phyloP scores from a whole-genome alignment of 805 yeast species.

The Trichomonascus vanleenenianus region DNA sequence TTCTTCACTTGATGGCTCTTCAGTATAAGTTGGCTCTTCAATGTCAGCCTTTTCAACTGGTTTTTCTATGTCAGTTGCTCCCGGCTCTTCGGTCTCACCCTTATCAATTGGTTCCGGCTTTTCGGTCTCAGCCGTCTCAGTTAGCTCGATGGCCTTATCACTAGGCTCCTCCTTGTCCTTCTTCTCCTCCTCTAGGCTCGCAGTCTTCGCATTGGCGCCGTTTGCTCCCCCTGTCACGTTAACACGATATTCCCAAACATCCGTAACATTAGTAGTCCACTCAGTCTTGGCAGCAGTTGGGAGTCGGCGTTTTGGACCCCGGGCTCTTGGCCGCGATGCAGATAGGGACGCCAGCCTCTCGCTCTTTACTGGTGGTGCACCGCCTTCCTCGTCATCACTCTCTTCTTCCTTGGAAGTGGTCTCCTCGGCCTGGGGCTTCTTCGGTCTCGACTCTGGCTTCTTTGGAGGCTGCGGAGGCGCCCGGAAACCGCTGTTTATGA shows the following conservation, averaged over 20 bases:
- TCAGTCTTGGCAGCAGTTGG: conserved; percentile 18
- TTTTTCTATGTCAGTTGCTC: too few relatives aligned
- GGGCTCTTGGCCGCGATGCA: conserved; percentile 17
- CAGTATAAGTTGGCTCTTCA: too few relatives aligned
- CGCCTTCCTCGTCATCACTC: neutral
- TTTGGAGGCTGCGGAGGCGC: conserved; percentile 17
- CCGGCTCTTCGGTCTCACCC: too few relatives aligned
- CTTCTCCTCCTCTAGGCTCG: too few relatives aligned
- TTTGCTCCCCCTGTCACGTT: too few relatives aligned
- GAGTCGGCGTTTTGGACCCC: conserved; percentile 26
- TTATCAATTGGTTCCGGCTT: too few relatives aligned
- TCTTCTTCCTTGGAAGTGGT: neutral
- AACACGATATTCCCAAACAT: neutral
- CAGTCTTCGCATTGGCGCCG: too few relatives aligned
- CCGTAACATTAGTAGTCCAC: conserved; percentile 1
- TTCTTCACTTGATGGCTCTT: too few relatives aligned
- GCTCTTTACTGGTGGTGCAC: neutral
- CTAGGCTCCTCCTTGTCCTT: too few relatives aligned
- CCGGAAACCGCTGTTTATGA: conserved; percentile 11
- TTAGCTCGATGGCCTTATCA: too few relatives aligned
- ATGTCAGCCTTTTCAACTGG: too few relatives aligned
- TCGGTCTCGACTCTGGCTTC: neutral
- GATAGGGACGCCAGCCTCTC: neutral
- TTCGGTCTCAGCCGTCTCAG: too few relatives aligned
- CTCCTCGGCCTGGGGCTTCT: conserved; percentile 4